Evolutionary conservation across 768 basidiomycete genomes (phyloP).

Genomic region (Paxillus ammoniavirescens): DNA sequence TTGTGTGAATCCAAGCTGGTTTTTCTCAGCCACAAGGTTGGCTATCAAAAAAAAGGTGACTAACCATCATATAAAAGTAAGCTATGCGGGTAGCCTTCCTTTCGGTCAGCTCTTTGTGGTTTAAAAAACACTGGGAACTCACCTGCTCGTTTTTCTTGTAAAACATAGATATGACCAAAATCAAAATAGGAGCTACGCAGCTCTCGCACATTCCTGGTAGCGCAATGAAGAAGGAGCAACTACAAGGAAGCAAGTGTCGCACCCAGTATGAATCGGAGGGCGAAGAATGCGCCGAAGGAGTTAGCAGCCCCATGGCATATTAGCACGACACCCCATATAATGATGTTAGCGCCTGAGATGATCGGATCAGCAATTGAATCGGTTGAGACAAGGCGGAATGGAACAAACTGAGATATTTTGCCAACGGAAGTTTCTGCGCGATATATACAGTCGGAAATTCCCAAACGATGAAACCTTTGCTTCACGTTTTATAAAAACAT

Average conservation of each 20-base stretch:
- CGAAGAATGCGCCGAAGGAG: conserved; percentile 38
- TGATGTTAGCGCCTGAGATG: conserved; percentile 32
- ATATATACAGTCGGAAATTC: conserved; percentile 43
- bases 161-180: conserved; percentile 38
- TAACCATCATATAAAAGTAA: conserved; percentile 39
- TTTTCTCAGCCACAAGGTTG: neutral
- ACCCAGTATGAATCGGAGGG: conserved; percentile 39
- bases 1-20: conserved; percentile 30
- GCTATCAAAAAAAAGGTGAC: neutral
- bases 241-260: neutral
- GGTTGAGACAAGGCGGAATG: neutral
- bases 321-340: conserved; percentile 36
- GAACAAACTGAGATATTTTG: conserved; percentile 36
- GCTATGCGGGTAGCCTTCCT: conserved; percentile 31
- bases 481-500: neutral
- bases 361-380: neutral
- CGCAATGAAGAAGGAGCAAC: too few relatives aligned
- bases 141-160: conserved; percentile 42
- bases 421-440: conserved; percentile 36
- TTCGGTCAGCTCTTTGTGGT: neutral
- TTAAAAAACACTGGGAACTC: neutral
- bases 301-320: conserved; percentile 24
- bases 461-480: conserved; percentile 33
- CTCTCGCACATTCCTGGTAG: conserved; percentile 37
- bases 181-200: conserved; percentile 39